Base-by-base conservation (phyloP, 192 early-diverging fungal genomes). In the Fimicolochytrium jonesii region DNA sequence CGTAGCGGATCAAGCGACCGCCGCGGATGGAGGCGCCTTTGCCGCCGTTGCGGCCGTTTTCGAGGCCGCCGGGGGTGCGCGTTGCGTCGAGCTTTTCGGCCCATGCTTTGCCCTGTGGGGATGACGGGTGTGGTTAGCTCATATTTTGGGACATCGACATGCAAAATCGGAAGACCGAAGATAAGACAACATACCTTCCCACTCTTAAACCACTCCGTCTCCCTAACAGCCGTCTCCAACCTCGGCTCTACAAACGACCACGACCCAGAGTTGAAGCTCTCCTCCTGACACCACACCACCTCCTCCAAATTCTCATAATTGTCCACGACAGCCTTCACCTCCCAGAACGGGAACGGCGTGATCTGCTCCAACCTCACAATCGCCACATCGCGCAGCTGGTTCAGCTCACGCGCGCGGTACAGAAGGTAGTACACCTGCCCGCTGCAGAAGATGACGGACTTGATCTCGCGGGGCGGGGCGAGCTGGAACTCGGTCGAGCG, bases 401-500 rank as follows among this genome's bases (percentile, higher is more conserved):
- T 98, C 39, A 90, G 77, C 52, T 89, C 87, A 62, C 93, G 88
- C 13, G 96, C 93, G 69, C 84, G 84, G 58, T 88, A 69, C 50
- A 95, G 81, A 2, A 89, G 79, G 82, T 97, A 98, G 86, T 98
- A 98, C 41, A 98, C 93, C 73, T 98, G 94, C 59, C 96, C 96
- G 41, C 90, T 79, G 73, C 96, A 98, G 79, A 98, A 83, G 66
- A 98, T 86, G 66, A 96, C 86, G 30, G 90, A 92, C 70, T 82
- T 89, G 77, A 95, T 91, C 67, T 92, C 71, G 70, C 95, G 90
- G 25, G 90, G 88, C 15, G 80, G 80, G 22, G 82, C 86, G 23
- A 95, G 81, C 43, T 71, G 67, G 66, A 87, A 87, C 10, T 62
- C 62, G 59, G 59, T 53, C 11, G 64, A 48, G 13, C 61, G 57